Evolutionary conservation across 2,329 filamentous ascomycete genomes (phyloP).

Genomic region (Dichotomopilus funicola): DNA sequence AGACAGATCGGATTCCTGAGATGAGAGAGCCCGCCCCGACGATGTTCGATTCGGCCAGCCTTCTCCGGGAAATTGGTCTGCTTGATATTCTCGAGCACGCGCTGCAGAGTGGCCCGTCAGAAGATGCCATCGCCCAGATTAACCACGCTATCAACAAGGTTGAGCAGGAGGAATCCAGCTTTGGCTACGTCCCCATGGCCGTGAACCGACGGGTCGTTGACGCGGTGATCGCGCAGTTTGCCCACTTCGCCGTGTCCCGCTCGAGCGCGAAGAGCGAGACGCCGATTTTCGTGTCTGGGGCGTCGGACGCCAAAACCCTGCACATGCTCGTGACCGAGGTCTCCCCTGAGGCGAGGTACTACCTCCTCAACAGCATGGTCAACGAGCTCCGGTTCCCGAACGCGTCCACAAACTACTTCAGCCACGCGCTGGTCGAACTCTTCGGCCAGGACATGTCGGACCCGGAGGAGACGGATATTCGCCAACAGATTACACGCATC

Average conservation of each 20-base stretch:
- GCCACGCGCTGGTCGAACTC: constrained; percentile 73
- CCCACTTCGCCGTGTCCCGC: constrained; percentile 60
- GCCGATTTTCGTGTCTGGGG: constrained; percentile 56
- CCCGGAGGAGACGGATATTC: constrained; percentile 72
- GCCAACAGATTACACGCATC: constrained; percentile 84
- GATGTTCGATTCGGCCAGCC: constrained; percentile 54
- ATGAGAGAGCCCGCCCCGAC: constrained; percentile 61
- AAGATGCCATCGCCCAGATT: constrained; percentile 70
- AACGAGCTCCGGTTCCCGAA: constrained; percentile 92
- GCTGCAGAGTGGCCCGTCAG: constrained; percentile 55
- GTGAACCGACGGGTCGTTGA: constrained; percentile 70
- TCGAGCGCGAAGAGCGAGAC: constrained; percentile 50
- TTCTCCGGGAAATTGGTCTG: constrained; percentile 48
- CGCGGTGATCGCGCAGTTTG: constrained; percentile 77
- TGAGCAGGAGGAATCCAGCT: constrained; percentile 52
- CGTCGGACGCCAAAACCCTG: constrained; percentile 64
- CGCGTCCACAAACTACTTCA: constrained; percentile 88
- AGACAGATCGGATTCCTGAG: constrained; percentile 71
- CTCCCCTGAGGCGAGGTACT: constrained; percentile 72
- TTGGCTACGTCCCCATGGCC: constrained; percentile 59
- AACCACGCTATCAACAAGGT: constrained; percentile 63
- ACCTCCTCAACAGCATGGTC: constrained; percentile 73
- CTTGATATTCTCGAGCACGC: constrained; percentile 54
- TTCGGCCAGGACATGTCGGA: constrained; percentile 70
- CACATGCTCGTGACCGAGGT: constrained; percentile 71